phyloP scores from a whole-genome alignment of 2,329 filamentous ascomycete species.

The Hirsutella rhossiliensis region DNA sequence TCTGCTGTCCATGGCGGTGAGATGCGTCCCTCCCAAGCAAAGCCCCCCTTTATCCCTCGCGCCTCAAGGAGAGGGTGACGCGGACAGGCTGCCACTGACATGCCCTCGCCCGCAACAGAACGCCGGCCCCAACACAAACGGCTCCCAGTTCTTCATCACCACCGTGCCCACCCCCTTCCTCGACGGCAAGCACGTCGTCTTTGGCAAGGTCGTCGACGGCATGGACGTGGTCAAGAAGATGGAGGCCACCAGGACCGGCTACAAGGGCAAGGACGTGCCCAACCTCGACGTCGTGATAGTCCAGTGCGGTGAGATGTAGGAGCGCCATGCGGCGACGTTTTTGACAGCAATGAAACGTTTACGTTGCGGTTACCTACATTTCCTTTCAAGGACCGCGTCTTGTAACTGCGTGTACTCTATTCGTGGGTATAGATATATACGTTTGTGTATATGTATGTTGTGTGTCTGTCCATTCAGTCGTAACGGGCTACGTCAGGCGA shows the following conservation, averaged over 20 bases:
- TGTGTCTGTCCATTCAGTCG: too few relatives aligned
- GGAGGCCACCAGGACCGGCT: conserved; percentile 76
- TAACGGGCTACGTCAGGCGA: too few relatives aligned
- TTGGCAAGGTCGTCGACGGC: conserved; percentile 79
- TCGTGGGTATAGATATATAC: too few relatives aligned
- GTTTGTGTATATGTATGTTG: too few relatives aligned
- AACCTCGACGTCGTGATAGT: conserved; percentile 73
- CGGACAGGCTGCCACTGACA: not conserved
- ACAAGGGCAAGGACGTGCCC: conserved; percentile 63
- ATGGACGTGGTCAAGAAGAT: conserved; percentile 89
- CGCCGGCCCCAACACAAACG: conserved; percentile 83
- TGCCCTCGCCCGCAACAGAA: conserved; percentile 42
- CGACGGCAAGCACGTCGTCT: conserved; percentile 90
- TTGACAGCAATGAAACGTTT: not conserved
- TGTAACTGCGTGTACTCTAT: too few relatives aligned
- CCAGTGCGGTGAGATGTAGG: conserved; percentile 87
- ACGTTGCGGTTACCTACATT: too few relatives aligned
- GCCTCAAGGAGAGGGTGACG: not conserved
- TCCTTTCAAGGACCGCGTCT: too few relatives aligned
- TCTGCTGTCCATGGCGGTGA: conserved; percentile 83
- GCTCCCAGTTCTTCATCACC: conserved; percentile 96
- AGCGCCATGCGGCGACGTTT: not conserved
- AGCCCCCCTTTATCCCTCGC: conserved; percentile 8
- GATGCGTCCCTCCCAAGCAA: conserved; percentile 21
- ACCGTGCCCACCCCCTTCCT: conserved; percentile 78